These are phyloP conservation scores for Akanthomyces muscarius DNA, from an alignment of 2,329 filamentous ascomycete genomes.

Conservation along the genomic window DNA sequence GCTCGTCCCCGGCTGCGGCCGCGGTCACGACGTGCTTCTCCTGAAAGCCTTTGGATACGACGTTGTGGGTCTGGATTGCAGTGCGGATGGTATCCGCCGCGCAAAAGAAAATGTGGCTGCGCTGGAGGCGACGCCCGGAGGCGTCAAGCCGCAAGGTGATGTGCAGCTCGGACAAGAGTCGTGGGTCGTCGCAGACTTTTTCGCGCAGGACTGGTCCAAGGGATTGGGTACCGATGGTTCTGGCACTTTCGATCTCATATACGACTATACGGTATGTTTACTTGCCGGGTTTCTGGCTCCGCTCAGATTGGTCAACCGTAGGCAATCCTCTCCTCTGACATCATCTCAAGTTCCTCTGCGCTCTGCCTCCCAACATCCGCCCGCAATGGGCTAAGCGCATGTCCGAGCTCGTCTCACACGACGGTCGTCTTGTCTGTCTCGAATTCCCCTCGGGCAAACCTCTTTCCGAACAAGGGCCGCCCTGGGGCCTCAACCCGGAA, in stretches of 20 bases:
- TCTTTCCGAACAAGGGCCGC: constrained; percentile 62
- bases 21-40: constrained; percentile 75
- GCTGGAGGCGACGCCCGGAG: constrained; percentile 34
- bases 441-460: constrained; percentile 76
- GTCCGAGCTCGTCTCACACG: constrained; percentile 44
- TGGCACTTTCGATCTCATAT: constrained; percentile 61
- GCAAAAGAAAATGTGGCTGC: constrained; percentile 42
- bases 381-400: constrained; percentile 52
- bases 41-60: constrained; percentile 74
- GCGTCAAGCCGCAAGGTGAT: constrained; percentile 36
- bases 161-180: constrained; percentile 46
- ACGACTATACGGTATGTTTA: constrained; percentile 56
- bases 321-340: neutral
- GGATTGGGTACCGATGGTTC: constrained; percentile 36
- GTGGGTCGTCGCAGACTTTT: constrained; percentile 64
- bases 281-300: neutral
- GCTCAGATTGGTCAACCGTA: neutral
- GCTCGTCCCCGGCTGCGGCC: constrained; percentile 77
- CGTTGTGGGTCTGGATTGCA: constrained; percentile 69
- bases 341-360: constrained; percentile 55
- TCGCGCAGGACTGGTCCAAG: constrained; percentile 54
- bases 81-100: constrained; percentile 41
- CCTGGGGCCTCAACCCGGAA: constrained; percentile 64
- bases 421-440: constrained; percentile 57
- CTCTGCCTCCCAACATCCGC: constrained; percentile 51